phyloP scores from a whole-genome alignment of 2,329 filamentous ascomycete species.

The Tolypocladium cylindrosporum region DNA sequence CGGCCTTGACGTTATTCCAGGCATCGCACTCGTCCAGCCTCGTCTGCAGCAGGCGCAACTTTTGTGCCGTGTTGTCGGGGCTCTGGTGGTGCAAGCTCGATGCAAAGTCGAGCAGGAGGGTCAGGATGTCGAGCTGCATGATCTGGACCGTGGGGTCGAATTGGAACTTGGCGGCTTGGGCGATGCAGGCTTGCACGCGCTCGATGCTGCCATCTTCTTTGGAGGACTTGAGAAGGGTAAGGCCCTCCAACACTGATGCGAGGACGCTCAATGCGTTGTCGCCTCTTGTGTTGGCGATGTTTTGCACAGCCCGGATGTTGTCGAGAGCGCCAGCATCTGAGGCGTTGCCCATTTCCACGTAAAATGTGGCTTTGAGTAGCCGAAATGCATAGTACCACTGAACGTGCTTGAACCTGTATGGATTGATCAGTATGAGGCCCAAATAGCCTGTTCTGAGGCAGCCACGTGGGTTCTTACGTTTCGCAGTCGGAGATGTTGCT shows the following conservation, averaged over 20 bases:
- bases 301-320: conserved; percentile 54
- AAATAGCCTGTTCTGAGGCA: neutral
- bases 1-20: conserved; percentile 36
- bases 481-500: conserved; percentile 58
- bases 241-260: conserved; percentile 57
- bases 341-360: conserved; percentile 49
- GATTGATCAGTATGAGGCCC: neutral
- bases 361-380: conserved; percentile 61
- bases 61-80: conserved; percentile 44
- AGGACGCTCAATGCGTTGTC: conserved; percentile 57
- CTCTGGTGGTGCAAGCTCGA: conserved; percentile 58
- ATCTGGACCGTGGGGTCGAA: conserved; percentile 53
- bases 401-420: conserved; percentile 47
- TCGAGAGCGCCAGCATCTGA: conserved; percentile 56
- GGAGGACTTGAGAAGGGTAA: conserved; percentile 55
- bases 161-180: conserved; percentile 63
- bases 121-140: conserved; percentile 55
- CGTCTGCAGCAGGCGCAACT: conserved; percentile 51
- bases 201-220: conserved; percentile 57
- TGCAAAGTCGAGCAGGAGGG: conserved; percentile 58
- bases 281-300: conserved; percentile 46
- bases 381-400: conserved; percentile 72
- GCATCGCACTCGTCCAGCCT: conserved; percentile 48
- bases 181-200: conserved; percentile 62
- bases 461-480: conserved; percentile 32